Evolutionary conservation across 208 protist genomes (phyloP).

Genomic region (Endotrypanum monterogeii): DNA sequence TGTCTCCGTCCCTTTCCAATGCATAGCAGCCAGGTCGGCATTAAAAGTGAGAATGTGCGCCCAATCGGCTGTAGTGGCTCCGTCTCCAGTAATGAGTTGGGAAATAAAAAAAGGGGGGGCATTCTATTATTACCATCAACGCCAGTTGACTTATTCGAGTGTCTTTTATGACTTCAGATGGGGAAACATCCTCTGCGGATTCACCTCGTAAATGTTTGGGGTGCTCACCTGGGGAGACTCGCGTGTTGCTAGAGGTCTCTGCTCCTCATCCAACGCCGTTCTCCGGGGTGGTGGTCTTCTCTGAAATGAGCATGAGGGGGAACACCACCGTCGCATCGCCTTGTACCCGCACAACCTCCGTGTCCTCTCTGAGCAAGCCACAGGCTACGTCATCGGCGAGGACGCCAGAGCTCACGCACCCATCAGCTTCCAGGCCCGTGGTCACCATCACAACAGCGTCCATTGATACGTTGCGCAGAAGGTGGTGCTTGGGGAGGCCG

Average conservation of each 20-base stretch:
- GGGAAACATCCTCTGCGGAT: not conserved
- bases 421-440: slow-evolving; percentile 83
- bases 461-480: slow-evolving; percentile 66
- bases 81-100: no score
- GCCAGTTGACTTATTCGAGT: not conserved
- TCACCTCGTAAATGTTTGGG: not conserved
- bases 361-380: slow-evolving; percentile 42
- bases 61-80: no score
- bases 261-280: not conserved
- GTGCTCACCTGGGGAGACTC: not conserved
- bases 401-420: slow-evolving; percentile 80
- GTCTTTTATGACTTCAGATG: not conserved
- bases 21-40: no score
- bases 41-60: no score
- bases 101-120: no score
- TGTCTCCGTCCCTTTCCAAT: no score
- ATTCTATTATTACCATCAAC: no score
- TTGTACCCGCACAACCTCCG: slow-evolving; percentile 82
- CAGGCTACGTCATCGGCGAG: slow-evolving; percentile 65
- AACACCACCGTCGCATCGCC: slow-evolving; percentile 89
- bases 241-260: not conserved
- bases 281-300: not conserved
- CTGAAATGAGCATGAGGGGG: slow-evolving; percentile 59
- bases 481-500: slow-evolving; percentile 83
- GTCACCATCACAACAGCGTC: slow-evolving; percentile 77